Conservation (phyloP, 2,329 filamentous ascomycete genomes). For the Botrytis paeoniae region DNA sequence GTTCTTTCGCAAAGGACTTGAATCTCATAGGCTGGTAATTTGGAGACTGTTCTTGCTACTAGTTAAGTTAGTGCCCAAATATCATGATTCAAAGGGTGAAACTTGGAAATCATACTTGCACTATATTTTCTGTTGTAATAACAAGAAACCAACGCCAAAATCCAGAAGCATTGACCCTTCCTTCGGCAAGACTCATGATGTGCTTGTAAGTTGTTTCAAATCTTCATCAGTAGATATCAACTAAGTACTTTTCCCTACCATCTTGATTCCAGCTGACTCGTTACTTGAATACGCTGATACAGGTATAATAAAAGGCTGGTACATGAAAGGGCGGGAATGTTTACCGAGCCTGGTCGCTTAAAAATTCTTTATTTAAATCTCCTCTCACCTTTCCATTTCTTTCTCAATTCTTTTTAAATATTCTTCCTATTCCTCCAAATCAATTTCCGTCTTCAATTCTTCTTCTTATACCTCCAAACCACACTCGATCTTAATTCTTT, state of each 20-base stretch:
- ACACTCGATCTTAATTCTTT: neutral
- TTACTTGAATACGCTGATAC: neutral
- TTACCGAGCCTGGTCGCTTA: neutral
- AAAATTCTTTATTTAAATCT: rapidly evolving
- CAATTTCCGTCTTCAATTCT: rapidly evolving
- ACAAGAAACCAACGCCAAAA: neutral
- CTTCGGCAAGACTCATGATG: neutral
- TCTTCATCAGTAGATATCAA: neutral
- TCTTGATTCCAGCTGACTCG: neutral
- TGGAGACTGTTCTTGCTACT: too few relatives aligned
- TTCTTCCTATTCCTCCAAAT: neutral
- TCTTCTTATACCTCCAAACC: rapidly evolving
- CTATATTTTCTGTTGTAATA: neutral
- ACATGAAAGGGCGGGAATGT: neutral
- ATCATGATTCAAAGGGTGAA: too few relatives aligned
- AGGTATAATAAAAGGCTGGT: neutral
- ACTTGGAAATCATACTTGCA: neutral
- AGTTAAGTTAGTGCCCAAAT: too few relatives aligned
- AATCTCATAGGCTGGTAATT: too few relatives aligned
- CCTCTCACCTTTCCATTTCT: too few relatives aligned
- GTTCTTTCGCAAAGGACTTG: too few relatives aligned
- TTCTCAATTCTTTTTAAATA: neutral
- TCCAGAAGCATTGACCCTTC: neutral
- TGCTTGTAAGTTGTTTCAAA: neutral
- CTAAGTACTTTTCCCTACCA: neutral